Base-by-base conservation (phyloP, 2,329 filamentous ascomycete genomes). In the Aureobasidium sp. region DNA sequence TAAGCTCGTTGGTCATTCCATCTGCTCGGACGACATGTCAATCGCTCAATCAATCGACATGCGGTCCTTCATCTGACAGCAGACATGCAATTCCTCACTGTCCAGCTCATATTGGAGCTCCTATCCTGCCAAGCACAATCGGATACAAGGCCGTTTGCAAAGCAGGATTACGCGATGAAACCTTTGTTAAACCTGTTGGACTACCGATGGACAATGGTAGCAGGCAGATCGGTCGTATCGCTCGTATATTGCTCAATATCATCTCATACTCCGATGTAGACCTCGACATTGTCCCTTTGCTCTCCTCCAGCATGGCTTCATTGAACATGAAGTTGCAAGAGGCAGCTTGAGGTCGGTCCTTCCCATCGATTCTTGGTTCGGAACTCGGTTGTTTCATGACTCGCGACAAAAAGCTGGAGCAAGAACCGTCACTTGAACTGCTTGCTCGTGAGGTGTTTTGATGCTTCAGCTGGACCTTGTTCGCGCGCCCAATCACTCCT, bases 81-180 rank as follows among this genome's bases (percentile, higher is more conserved):
- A 15, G 31, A 29, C 37, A 42, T 39, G 31, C 42, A 39, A 39
- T 58, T 20, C 15, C 42, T 48, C 20, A 41, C 42, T 36, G 15
- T 29, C 41, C 14, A 22, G 20, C 15, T 15, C 14, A 29, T 37
- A 12, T 27, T 42, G 14, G 45, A 58, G 37, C 37, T 34, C 31
- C 31, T 58, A 39, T 48, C 22, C 42, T 20, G 55, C 55, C 55
- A 58, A 58, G 55, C 31, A 29, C 14, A 34, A 48, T 29, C 55
- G 55, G 42, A 31, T 58, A 47, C 42, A 48, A 58, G 42, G 55
- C 55, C 55, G 55, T 58, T 58, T 58, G 55, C 14, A 27, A 20
- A 58, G 55, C 55, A 58, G 55, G 55, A 58, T 47, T 58, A 58
- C 55, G 41, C 55, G 55, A 48, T 39, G 42, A 58, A 44, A 58